Conservation (phyloP, 106 monocot genomes). For the Narthecium ossifragum region DNA sequence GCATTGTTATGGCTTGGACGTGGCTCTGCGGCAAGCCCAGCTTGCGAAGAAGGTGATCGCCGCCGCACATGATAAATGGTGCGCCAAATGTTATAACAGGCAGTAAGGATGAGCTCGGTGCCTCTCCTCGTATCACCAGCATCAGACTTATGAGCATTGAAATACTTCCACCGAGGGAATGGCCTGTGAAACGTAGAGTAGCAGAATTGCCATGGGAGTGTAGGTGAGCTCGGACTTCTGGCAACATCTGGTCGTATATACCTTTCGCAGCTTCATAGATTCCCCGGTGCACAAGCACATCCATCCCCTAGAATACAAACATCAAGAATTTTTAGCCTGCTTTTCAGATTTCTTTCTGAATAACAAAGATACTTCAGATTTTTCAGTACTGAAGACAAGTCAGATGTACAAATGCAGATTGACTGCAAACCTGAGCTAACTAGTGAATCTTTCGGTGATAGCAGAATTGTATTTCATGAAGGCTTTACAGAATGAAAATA, state of each 20-base stretch:
- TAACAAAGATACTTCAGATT: too few relatives aligned
- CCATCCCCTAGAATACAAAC: constrained; percentile 40
- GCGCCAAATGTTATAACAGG: constrained; percentile 83
- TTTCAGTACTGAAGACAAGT: too few relatives aligned
- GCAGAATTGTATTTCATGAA: too few relatives aligned
- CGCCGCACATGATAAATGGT: constrained; percentile 84
- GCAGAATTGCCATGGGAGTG: constrained; percentile 32
- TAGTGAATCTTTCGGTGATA: too few relatives aligned
- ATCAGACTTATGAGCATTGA: constrained; percentile 68
- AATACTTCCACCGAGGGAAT: constrained; percentile 86
- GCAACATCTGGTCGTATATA: constrained; percentile 73
- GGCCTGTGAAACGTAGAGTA: constrained; percentile 71
- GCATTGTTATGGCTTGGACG: constrained; percentile 68
- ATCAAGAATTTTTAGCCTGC: neutral
- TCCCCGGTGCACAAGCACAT: constrained; percentile 85
- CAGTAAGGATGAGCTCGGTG: constrained; percentile 48
- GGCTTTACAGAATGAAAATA: too few relatives aligned
- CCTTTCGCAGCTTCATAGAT: constrained; percentile 95
- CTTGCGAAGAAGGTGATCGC: constrained; percentile 54
- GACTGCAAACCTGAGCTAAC: too few relatives aligned
- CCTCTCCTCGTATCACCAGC: constrained; percentile 65
- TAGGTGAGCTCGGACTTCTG: constrained; percentile 50
- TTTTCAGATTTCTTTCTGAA: too few relatives aligned
- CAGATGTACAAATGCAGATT: too few relatives aligned
- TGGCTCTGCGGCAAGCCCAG: constrained; percentile 62